Percentiles rank a stretch among this genome's conserved stretches.
Conservation (phyloP, 2,329 filamentous ascomycete species). For the Thelonectria blattea region DNA sequence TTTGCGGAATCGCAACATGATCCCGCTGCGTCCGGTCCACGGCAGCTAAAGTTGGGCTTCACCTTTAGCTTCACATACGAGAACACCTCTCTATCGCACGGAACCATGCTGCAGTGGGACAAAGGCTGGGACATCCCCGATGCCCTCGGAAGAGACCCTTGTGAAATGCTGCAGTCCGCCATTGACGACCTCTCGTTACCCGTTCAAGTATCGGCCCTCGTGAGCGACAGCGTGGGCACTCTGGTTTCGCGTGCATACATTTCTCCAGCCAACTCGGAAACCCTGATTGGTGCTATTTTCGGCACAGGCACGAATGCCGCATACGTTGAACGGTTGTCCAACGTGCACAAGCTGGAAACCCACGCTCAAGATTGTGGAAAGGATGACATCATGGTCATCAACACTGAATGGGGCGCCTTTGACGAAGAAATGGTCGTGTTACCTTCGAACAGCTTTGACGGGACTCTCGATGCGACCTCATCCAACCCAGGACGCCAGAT, state of each 20-base stretch:
- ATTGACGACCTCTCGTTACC: constrained; percentile 4
- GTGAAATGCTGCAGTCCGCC: constrained; percentile 10
- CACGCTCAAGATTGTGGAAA: background rate
- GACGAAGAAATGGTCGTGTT: constrained; percentile 10
- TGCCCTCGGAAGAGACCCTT: constrained; percentile 12
- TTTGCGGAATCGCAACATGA: background rate
- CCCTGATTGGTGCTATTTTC: constrained; percentile 79
- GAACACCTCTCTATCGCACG: constrained; percentile 1
- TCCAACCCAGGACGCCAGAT: constrained; percentile 79
- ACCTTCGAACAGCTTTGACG: constrained; percentile 4
- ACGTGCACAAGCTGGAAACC: constrained; percentile 62
- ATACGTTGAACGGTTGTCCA: constrained; percentile 70
- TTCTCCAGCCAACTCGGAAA: constrained; percentile 45
- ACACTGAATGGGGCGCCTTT: constrained; percentile 22
- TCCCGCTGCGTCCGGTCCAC: too few relatives aligned
- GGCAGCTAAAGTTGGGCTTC: constrained; percentile 1
- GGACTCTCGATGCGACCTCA: constrained; percentile 64
- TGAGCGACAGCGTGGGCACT: constrained; percentile 63
- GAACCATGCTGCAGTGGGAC: constrained; percentile 13
- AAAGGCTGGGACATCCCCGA: constrained; percentile 13
- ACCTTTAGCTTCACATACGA: constrained; percentile 17
- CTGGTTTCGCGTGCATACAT: constrained; percentile 77
- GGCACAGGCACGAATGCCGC: constrained; percentile 83
- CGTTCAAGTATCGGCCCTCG: constrained; percentile 9
- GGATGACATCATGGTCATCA: constrained; percentile 10